phyloP scores from a whole-genome alignment of 1,284 basidiomycete genomes.

The Heterobasidion parviporum region DNA sequence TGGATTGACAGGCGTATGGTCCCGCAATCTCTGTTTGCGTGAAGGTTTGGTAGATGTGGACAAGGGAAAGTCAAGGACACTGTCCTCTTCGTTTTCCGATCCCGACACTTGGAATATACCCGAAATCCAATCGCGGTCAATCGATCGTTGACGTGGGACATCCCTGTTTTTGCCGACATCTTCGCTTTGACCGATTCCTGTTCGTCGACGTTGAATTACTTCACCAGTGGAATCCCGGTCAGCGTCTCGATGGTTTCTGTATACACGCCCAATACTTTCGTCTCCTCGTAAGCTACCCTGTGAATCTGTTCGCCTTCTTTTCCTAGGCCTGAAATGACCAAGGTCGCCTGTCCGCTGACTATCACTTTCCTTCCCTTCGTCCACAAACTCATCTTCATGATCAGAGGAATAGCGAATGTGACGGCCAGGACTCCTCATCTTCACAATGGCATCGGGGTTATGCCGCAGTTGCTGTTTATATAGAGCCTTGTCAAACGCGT shows the following conservation, averaged over 20 bases:
- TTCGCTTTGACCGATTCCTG: too few species aligned
- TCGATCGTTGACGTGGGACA: too few species aligned
- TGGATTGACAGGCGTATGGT: neutral
- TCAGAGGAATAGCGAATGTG: constrained; percentile 4
- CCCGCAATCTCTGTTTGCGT: neutral
- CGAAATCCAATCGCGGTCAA: too few species aligned
- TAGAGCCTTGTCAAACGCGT: constrained; percentile 36
- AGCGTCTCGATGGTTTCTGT: too few species aligned
- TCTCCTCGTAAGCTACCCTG: neutral
- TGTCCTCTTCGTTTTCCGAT: too few species aligned
- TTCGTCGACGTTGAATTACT: too few species aligned
- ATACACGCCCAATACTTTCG: neutral
- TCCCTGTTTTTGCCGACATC: too few species aligned
- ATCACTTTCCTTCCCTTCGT: neutral
- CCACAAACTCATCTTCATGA: constrained; percentile 1
- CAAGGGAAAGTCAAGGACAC: too few species aligned
- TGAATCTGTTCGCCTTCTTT: neutral
- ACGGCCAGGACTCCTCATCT: constrained; percentile 24
- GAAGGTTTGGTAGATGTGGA: too few species aligned
- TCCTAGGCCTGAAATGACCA: neutral
- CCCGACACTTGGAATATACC: too few species aligned
- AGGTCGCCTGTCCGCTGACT: neutral
- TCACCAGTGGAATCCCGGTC: too few species aligned
- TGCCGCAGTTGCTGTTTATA: constrained; percentile 38
- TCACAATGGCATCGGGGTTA: constrained; percentile 54